phyloP scores from a whole-genome alignment of 192 early-diverging fungal genomes.

The Coemansia sp. region DNA sequence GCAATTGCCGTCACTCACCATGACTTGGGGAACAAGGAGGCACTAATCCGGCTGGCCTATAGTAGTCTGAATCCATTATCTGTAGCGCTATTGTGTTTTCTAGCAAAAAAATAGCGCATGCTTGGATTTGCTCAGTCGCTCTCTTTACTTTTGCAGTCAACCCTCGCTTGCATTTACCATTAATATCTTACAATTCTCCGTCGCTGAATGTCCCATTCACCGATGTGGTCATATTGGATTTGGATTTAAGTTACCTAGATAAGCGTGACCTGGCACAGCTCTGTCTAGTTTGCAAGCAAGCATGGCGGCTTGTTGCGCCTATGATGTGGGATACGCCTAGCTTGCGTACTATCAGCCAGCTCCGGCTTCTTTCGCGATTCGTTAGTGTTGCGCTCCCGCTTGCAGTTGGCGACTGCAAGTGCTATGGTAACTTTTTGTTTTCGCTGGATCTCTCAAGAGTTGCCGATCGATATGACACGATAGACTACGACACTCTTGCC shows the following conservation, averaged over 20 bases:
- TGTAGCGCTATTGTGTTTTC: no score
- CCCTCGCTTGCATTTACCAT: background rate
- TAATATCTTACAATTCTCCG: background rate
- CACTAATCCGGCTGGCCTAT: no score
- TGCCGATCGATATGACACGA: slow-evolving; percentile 17
- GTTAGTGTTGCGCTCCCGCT: background rate
- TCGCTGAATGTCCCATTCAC: background rate
- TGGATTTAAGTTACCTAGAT: background rate
- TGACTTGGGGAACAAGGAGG: background rate
- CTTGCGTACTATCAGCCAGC: background rate
- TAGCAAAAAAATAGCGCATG: no score
- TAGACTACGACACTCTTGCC: slow-evolving; percentile 6
- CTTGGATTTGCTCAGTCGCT: no score
- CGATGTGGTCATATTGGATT: background rate
- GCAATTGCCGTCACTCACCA: background rate
- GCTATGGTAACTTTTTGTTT: slow-evolving; percentile 15
- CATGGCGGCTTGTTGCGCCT: slow-evolving; percentile 9
- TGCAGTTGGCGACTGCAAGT: background rate
- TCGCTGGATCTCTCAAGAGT: slow-evolving; percentile 19
- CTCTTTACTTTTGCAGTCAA: background rate
- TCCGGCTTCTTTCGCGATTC: background rate
- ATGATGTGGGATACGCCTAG: slow-evolving; percentile 1
- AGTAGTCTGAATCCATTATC: no score
- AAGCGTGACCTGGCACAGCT: background rate
- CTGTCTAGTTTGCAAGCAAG: slow-evolving; percentile 3